phyloP scores from a whole-genome alignment of 345 rosid genomes.

The Physaria fendleri region DNA sequence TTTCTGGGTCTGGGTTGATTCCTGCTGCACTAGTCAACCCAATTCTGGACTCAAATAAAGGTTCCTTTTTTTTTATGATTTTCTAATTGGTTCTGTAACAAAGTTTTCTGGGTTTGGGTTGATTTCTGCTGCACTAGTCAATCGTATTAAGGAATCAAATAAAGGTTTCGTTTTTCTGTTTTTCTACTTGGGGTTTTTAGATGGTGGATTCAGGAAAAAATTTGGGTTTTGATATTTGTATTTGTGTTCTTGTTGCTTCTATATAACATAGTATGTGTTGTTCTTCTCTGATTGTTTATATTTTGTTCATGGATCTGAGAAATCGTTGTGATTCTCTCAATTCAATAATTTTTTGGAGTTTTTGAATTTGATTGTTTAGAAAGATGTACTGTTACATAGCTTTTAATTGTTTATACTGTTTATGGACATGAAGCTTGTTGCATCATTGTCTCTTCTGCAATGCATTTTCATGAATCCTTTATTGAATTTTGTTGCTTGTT shows the following conservation, averaged over 20 bases:
- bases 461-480: not conserved
- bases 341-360: not conserved
- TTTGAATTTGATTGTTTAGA: not conserved
- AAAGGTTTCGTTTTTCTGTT: not conserved
- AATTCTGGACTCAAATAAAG: conserved; percentile 11
- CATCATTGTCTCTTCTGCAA: not conserved
- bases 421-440: not conserved
- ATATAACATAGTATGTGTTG: not conserved
- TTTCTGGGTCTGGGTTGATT: conserved; percentile 20
- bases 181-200: too few species aligned
- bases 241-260: not conserved
- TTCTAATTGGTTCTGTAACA: too few species aligned
- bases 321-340: not conserved
- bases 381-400: not conserved
- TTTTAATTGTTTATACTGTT: not conserved
- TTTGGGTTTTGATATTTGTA: not conserved
- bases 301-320: not conserved
- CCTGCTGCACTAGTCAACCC: conserved; percentile 19
- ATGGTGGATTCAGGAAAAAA: not conserved
- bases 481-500: not conserved
- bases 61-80: too few species aligned
- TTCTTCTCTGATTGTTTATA: not conserved
- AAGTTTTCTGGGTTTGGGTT: too few species aligned
- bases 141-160: too few species aligned
- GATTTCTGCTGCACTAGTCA: too few species aligned